A percentile compares a stretch with the other conserved stretches of the same genome.
These are phyloP conservation scores for Calonectria leucothoes DNA, from an alignment of 2,329 filamentous ascomycete genomes.

Conservation along the genomic window DNA sequence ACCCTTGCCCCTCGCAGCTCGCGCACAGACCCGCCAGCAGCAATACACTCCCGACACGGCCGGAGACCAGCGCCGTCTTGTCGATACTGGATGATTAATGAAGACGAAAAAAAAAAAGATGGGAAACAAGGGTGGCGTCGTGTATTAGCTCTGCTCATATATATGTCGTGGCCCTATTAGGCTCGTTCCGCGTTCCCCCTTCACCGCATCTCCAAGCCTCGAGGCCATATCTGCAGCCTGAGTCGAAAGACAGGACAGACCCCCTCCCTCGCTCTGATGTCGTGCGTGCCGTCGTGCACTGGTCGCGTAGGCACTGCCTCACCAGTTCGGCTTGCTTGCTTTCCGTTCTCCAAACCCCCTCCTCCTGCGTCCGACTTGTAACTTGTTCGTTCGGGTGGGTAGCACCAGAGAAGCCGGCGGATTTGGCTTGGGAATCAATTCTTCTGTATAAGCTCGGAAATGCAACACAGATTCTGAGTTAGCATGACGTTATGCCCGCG, in stretches of 20 bases:
- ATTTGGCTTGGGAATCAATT: not conserved
- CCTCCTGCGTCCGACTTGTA: too few relatives aligned
- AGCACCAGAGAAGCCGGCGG: not conserved
- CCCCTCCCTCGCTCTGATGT: not conserved
- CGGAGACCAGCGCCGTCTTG: not conserved
- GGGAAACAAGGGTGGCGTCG: not conserved
- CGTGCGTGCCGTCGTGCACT: not conserved
- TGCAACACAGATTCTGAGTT: not conserved
- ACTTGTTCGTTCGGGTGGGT: not conserved
- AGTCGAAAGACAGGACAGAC: not conserved
- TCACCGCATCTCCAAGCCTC: not conserved
- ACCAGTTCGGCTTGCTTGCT: not conserved
- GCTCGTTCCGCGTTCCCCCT: not conserved
- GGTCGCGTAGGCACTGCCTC: constrained; percentile 4
- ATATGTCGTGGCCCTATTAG: not conserved
- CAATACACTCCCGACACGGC: not conserved
- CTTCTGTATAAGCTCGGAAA: not conserved
- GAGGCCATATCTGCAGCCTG: not conserved
- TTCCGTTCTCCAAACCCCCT: not conserved
- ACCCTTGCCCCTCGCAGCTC: not conserved
- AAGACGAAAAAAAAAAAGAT: too few relatives aligned
- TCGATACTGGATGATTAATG: not conserved
- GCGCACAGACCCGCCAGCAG: not conserved
- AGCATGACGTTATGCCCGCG: not conserved
- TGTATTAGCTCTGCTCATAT: not conserved